These are phyloP conservation scores for Ceratocystiopsis minuta DNA, from an alignment of 2,329 filamentous ascomycete species.

Conservation along the genomic window DNA sequence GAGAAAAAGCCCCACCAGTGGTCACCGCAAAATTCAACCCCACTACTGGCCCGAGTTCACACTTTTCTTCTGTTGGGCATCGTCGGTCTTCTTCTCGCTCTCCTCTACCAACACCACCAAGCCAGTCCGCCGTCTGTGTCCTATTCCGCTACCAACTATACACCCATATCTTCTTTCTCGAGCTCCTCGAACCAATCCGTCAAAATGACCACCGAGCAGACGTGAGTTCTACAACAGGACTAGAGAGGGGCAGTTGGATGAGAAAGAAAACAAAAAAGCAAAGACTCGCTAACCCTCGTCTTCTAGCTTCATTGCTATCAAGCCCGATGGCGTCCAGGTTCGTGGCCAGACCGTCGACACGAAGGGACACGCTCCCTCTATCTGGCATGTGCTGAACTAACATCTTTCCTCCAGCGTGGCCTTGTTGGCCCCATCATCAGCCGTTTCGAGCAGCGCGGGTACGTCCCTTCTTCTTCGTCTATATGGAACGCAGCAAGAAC, in stretches of 20 bases:
- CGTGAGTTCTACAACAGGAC: neutral
- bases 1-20: constrained; percentile 5
- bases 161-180: too few species aligned
- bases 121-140: too few species aligned
- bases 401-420: constrained; percentile 49
- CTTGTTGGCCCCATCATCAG: constrained; percentile 94
- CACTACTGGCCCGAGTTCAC: constrained; percentile 14
- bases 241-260: neutral
- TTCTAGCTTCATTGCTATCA: constrained; percentile 96
- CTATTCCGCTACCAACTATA: too few species aligned
- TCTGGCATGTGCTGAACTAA: neutral
- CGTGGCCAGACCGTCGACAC: constrained; percentile 9
- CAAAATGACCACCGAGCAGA: neutral
- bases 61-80: constrained; percentile 14
- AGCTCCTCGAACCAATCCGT: too few species aligned
- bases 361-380: too few species aligned
- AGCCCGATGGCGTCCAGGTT: constrained; percentile 99
- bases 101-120: constrained; percentile 6
- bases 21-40: constrained; percentile 20
- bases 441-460: constrained; percentile 95
- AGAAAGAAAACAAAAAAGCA: too few species aligned
- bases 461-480: constrained; percentile 20
- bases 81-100: constrained; percentile 5
- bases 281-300: constrained; percentile 3
- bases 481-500: too few species aligned